These are phyloP conservation scores for Colletotrichum endophyticum DNA, from an alignment of 2,329 filamentous ascomycete genomes.

Conservation along the genomic window DNA sequence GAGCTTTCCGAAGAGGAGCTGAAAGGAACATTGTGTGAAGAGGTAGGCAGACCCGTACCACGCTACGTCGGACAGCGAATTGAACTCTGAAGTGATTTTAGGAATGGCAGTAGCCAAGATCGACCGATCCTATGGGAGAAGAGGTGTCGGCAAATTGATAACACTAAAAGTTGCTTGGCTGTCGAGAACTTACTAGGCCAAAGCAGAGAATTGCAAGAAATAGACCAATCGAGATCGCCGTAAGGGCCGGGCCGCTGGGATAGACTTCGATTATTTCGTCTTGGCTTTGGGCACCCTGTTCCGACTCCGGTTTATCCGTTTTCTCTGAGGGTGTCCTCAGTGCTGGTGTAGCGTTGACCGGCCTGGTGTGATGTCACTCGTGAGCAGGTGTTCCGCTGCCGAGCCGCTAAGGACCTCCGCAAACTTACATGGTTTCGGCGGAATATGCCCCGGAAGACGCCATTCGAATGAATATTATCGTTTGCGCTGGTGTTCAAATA, in stretches of 20 bases:
- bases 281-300: neutral
- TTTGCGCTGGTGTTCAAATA: neutral
- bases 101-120: slow-evolving; percentile 20
- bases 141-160: neutral
- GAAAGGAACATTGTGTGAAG: slow-evolving; percentile 27
- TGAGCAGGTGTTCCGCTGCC: neutral
- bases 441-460: neutral
- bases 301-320: neutral
- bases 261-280: neutral
- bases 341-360: neutral
- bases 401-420: neutral
- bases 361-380: neutral
- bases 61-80: slow-evolving; percentile 14
- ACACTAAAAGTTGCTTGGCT: neutral
- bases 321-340: neutral
- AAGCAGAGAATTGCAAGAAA: slow-evolving; percentile 12
- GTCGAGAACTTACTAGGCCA: slow-evolving; percentile 2
- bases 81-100: slow-evolving; percentile 18
- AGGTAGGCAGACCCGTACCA: slow-evolving; percentile 7
- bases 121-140: neutral
- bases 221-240: neutral
- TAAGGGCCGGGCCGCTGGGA: neutral
- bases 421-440: neutral
- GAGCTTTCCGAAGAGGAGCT: slow-evolving; percentile 58
- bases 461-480: neutral